Evolutionary conservation across 352 stramenopile genomes (phyloP).

Genomic region (Phytophthora boehmeriae): DNA sequence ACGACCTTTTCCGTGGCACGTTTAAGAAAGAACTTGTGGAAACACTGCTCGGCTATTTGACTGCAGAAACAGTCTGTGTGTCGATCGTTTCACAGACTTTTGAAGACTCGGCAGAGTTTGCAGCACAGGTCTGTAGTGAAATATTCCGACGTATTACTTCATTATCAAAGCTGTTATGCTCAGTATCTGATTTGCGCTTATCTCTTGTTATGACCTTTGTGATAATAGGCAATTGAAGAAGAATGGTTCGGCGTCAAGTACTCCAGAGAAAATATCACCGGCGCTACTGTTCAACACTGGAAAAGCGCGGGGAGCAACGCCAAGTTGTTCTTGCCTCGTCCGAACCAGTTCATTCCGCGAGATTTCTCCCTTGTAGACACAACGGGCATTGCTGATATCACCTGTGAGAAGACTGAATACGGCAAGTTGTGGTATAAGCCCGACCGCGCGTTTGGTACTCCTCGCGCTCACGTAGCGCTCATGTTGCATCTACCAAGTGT

Average conservation of each 20-base stretch:
- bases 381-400: slow-evolving; percentile 28
- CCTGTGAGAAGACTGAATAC: slow-evolving; percentile 43
- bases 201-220: too few species aligned
- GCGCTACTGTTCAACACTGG: slow-evolving; percentile 44
- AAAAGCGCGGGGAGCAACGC: slow-evolving; percentile 39
- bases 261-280: slow-evolving; percentile 44
- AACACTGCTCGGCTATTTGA: slow-evolving; percentile 52
- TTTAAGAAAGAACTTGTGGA: slow-evolving; percentile 54
- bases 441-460: slow-evolving; percentile 62
- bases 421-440: slow-evolving; percentile 71
- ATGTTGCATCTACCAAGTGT: slow-evolving; percentile 62
- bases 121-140: slow-evolving; percentile 31
- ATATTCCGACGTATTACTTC: too few species aligned
- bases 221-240: slow-evolving; percentile 41
- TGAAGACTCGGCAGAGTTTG: slow-evolving; percentile 40
- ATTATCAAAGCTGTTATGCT: too few species aligned
- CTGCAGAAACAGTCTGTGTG: slow-evolving; percentile 52
- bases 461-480: slow-evolving; percentile 61
- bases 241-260: slow-evolving; percentile 76
- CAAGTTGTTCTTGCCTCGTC: slow-evolving; percentile 56
- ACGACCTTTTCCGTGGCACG: slow-evolving; percentile 60
- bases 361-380: slow-evolving; percentile 66
- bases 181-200: too few species aligned
- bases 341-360: slow-evolving; percentile 74
- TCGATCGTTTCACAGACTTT: slow-evolving; percentile 58